Percentiles rank a stretch among this genome's conserved stretches.
Conservation (phyloP, 1,139 yeast genomes). For the Suhomyces maxii region DNA sequence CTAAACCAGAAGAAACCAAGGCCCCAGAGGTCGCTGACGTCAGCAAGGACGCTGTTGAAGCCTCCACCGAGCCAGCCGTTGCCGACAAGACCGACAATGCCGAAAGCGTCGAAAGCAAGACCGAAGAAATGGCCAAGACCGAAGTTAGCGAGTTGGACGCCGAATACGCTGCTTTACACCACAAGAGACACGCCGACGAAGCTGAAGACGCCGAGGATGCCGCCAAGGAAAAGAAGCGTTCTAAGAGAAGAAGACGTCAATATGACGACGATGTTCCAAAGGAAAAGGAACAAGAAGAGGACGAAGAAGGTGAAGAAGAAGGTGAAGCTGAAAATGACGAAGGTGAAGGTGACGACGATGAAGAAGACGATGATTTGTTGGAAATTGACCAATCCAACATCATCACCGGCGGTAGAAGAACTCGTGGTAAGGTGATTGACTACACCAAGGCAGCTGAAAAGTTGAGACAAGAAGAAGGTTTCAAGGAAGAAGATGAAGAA, state of each 20-base stretch:
- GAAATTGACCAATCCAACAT: constrained; percentile 87
- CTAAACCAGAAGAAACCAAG: constrained; percentile 4
- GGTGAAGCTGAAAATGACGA: constrained; percentile 39
- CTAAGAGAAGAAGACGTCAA: constrained; percentile 40
- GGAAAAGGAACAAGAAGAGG: constrained; percentile 35
- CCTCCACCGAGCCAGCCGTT: constrained; percentile 1
- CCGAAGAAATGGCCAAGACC: constrained; percentile 9
- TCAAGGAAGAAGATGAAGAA: constrained; percentile 30
- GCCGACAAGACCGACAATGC: constrained; percentile 12
- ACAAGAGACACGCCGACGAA: constrained; percentile 8
- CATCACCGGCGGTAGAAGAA: constrained; percentile 82
- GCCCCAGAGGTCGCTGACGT: constrained; percentile 3
- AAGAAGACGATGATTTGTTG: constrained; percentile 76
- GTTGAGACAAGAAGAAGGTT: constrained; percentile 52
- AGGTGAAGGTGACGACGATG: constrained; percentile 42
- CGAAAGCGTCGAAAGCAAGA: constrained; percentile 9
- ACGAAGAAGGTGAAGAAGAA: constrained; percentile 50
- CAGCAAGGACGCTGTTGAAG: constrained; percentile 5
- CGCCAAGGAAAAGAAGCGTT: constrained; percentile 32
- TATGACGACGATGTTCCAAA: constrained; percentile 34
- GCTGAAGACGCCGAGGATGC: constrained; percentile 15
- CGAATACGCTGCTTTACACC: background rate
- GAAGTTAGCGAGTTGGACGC: constrained; percentile 7
- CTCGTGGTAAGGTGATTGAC: constrained; percentile 87
- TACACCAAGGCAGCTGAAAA: constrained; percentile 82